phyloP scores from a whole-genome alignment of 331 rosid species.

The Erythrophleum ivorense region DNA sequence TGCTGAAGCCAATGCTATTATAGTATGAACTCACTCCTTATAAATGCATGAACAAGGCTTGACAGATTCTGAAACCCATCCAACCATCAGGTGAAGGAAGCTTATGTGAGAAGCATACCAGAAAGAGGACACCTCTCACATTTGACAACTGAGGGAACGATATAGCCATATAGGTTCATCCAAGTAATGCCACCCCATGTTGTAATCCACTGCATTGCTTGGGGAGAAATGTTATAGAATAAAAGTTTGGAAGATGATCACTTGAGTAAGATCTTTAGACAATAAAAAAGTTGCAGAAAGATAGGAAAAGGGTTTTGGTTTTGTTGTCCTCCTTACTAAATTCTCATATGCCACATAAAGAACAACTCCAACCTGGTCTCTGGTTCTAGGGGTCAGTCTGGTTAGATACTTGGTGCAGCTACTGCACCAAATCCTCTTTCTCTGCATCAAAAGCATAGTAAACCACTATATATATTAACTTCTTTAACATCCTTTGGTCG shows the following conservation, averaged over 20 bases:
- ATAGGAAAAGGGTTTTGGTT: conserved; percentile 44
- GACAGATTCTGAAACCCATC: conserved; percentile 52
- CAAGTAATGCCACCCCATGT: conserved; percentile 72
- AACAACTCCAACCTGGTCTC: conserved; percentile 79
- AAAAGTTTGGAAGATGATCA: conserved; percentile 58
- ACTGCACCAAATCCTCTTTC: conserved; percentile 86
- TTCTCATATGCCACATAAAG: conserved; percentile 72
- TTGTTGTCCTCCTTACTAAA: conserved; percentile 74
- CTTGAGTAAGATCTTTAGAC: conserved; percentile 51
- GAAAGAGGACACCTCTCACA: conserved; percentile 92
- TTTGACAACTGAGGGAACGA: conserved; percentile 59
- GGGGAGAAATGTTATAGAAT: conserved; percentile 71
- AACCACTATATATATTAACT: conserved; percentile 75
- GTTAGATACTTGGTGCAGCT: conserved; percentile 93
- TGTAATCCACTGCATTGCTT: conserved; percentile 72
- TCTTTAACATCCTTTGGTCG: conserved; percentile 47
- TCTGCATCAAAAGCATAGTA: conserved; percentile 98
- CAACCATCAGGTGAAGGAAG: conserved; percentile 59
- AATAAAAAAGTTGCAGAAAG: conserved; percentile 51
- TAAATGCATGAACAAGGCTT: conserved; percentile 44
- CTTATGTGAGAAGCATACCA: conserved; percentile 94
- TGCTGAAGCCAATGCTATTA: conserved; percentile 26
- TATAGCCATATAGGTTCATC: conserved; percentile 58
- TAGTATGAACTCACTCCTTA: conserved; percentile 39
- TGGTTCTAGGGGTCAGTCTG: conserved; percentile 90